Evolutionary conservation across 1,284 basidiomycete species (phyloP).

Genomic region (Sanghuangporus sanghuang): DNA sequence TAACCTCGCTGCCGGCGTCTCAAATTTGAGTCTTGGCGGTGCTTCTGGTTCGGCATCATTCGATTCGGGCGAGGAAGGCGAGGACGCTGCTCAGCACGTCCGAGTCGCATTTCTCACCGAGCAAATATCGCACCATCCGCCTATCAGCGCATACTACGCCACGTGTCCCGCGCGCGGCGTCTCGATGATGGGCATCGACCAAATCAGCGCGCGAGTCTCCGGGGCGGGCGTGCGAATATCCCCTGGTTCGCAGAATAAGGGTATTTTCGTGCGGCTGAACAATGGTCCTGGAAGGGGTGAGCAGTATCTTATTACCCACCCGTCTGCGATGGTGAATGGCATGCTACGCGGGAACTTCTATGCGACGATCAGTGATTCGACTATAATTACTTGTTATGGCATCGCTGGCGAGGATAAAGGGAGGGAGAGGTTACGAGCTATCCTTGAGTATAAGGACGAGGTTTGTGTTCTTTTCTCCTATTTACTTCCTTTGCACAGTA

Average conservation of each 20-base stretch:
- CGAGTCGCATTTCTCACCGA: constrained; percentile 74
- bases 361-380: constrained; percentile 78
- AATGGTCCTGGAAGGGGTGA: constrained; percentile 79
- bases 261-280: constrained; percentile 77
- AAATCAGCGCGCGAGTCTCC: constrained; percentile 88
- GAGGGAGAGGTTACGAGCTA: constrained; percentile 63
- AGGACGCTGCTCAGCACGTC: constrained; percentile 32
- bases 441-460: constrained; percentile 97
- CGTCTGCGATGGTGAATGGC: constrained; percentile 86
- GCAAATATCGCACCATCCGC: constrained; percentile 96
- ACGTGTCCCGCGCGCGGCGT: constrained; percentile 69
- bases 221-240: constrained; percentile 80
- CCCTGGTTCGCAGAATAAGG: constrained; percentile 83
- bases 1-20: constrained; percentile 47
- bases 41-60: constrained; percentile 20
- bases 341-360: constrained; percentile 89
- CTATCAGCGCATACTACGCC: constrained; percentile 87
- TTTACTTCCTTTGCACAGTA: not conserved
- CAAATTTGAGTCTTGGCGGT: constrained; percentile 51
- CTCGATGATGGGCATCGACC: constrained; percentile 79
- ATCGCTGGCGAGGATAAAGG: constrained; percentile 70
- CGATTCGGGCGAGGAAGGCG: constrained; percentile 29
- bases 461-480: constrained; percentile 36
- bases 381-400: constrained; percentile 79
- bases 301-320: constrained; percentile 86